Conservation (phyloP, 768 basidiomycete genomes). For the Leccinum rimulosum region DNA sequence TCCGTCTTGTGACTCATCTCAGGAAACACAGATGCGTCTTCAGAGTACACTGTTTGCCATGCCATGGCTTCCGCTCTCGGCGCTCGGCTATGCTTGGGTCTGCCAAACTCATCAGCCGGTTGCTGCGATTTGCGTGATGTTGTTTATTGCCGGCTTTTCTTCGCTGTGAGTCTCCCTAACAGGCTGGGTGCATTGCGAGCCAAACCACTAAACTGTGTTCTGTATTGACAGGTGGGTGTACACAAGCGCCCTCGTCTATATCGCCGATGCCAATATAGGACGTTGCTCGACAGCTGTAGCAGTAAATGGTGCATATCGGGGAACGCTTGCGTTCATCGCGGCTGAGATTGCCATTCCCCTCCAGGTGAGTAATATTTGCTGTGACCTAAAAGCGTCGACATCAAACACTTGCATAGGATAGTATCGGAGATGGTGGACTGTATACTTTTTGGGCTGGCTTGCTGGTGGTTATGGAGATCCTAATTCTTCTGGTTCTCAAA, state of each 20-base stretch:
- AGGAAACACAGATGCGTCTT: slow-evolving; percentile 60
- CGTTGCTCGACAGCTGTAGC: slow-evolving; percentile 78
- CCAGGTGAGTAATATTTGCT: slow-evolving; percentile 32
- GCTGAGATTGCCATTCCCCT: slow-evolving; percentile 79
- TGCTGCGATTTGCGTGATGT: slow-evolving; percentile 63
- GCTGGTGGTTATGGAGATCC: slow-evolving; percentile 46
- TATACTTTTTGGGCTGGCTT: slow-evolving; percentile 48
- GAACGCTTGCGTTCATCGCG: slow-evolving; percentile 62
- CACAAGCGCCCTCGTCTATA: slow-evolving; percentile 72
- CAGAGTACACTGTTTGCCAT: slow-evolving; percentile 59
- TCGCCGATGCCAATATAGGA: slow-evolving; percentile 84
- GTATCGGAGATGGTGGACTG: slow-evolving; percentile 30
- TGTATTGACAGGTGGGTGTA: slow-evolving; percentile 47
- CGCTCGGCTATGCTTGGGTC: slow-evolving; percentile 75
- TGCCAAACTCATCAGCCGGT: slow-evolving; percentile 62
- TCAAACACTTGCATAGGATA: slow-evolving; percentile 10
- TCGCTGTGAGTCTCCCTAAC: slow-evolving; percentile 29
- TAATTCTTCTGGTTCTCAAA: slow-evolving; percentile 56
- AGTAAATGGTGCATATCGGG: slow-evolving; percentile 72
- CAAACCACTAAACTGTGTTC: neutral
- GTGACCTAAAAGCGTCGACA: neutral
- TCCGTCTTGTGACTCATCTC: neutral
- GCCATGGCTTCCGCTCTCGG: slow-evolving; percentile 49
- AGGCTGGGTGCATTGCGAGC: neutral
- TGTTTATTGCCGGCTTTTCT: slow-evolving; percentile 73